Evolutionary conservation across 2,329 filamentous ascomycete species (phyloP).

Genomic region (Trichoderma cornu-damae): DNA sequence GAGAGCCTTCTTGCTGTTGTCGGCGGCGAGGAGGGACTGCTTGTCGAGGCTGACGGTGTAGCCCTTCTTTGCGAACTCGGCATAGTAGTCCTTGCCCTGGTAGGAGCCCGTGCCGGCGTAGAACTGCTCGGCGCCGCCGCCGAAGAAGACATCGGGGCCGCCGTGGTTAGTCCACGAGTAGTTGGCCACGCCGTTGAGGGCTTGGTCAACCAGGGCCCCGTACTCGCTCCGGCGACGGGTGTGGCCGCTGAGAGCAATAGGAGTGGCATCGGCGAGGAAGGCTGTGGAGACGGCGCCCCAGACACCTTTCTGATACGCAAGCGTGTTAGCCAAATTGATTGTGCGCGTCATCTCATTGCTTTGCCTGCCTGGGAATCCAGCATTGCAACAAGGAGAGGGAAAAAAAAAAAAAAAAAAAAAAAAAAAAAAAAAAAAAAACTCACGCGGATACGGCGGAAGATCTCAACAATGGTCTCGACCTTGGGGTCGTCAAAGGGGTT

Average conservation of each 20-base stretch:
- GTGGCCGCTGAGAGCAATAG: slow-evolving; percentile 68
- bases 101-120: slow-evolving; percentile 59
- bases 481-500: slow-evolving; percentile 77
- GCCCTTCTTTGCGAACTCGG: slow-evolving; percentile 64
- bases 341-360: too few relatives aligned
- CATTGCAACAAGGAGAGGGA: too few relatives aligned
- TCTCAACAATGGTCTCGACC: slow-evolving; percentile 75
- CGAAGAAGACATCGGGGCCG: slow-evolving; percentile 77
- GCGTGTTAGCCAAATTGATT: slow-evolving; percentile 10
- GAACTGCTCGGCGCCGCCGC: slow-evolving; percentile 79
- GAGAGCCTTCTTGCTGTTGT: slow-evolving; percentile 59
- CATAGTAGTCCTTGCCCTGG: slow-evolving; percentile 72
- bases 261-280: slow-evolving; percentile 75
- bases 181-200: slow-evolving; percentile 69
- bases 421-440: too few relatives aligned
- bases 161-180: slow-evolving; percentile 73
- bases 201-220: slow-evolving; percentile 68
- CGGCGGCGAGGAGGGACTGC: slow-evolving; percentile 57
- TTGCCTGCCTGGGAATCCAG: too few relatives aligned
- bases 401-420: too few relatives aligned
- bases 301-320: slow-evolving; percentile 42
- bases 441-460: slow-evolving; percentile 65
- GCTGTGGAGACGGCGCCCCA: slow-evolving; percentile 73
- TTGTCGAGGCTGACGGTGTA: slow-evolving; percentile 72
- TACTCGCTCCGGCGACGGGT: slow-evolving; percentile 65